These are phyloP conservation scores for Backusella circina DNA, from an alignment of 192 early-diverging fungal species.

Conservation along the genomic window DNA sequence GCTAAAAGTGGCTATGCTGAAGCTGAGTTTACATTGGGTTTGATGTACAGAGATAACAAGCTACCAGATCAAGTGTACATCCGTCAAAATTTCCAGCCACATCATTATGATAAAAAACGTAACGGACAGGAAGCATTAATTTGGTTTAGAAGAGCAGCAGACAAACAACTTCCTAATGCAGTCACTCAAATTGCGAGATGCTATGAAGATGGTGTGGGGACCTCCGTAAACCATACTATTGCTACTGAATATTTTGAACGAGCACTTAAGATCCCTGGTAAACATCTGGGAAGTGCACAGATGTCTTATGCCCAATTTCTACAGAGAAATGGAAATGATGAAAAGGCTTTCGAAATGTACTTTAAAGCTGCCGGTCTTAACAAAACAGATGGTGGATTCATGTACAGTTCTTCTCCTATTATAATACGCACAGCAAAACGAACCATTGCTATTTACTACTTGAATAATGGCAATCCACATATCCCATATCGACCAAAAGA, in stretches of 20 bases:
- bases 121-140: conserved; percentile 15
- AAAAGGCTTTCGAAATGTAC: conserved; percentile 26
- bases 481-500: conserved; percentile 8
- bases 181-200: conserved; percentile 29
- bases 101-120: background rate
- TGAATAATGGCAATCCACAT: conserved; percentile 18
- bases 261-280: conserved; percentile 11
- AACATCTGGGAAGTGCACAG: conserved; percentile 16
- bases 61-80: background rate
- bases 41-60: conserved; percentile 22
- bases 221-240: conserved; percentile 12
- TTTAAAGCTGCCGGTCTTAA: conserved; percentile 11
- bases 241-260: conserved; percentile 29
- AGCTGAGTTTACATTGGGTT: conserved; percentile 26
- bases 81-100: background rate
- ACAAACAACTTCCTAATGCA: conserved; percentile 21
- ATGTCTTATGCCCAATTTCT: conserved; percentile 25
- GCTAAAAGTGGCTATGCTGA: conserved; percentile 19
- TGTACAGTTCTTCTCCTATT: background rate
- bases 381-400: background rate
- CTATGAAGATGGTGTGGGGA: conserved; percentile 37
- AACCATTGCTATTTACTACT: conserved; percentile 28
- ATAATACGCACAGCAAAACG: conserved; percentile 11
- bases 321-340: conserved; percentile 19
- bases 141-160: conserved; percentile 38